These are phyloP conservation scores for Suillus variegatus DNA, from an alignment of 768 basidiomycete genomes.

Conservation along the genomic window DNA sequence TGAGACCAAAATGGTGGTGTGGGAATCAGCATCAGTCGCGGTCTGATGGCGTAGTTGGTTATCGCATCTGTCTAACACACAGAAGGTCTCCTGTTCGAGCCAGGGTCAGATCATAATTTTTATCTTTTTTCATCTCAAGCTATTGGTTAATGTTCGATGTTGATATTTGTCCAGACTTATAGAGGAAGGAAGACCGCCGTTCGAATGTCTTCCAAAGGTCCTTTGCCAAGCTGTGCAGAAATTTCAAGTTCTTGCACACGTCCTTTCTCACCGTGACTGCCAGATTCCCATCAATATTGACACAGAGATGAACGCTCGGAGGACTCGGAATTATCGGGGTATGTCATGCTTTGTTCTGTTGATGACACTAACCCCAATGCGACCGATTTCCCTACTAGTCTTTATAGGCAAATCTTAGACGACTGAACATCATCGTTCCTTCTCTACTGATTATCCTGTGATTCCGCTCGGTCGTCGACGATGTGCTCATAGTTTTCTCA, in stretches of 20 bases:
- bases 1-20: neutral
- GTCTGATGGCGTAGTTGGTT: conserved; percentile 47
- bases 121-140: neutral
- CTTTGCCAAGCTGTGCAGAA: conserved; percentile 19
- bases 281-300: conserved; percentile 40
- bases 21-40: conserved; percentile 7
- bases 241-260: conserved; percentile 20
- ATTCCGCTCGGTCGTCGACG: neutral
- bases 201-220: neutral
- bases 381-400: neutral
- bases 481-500: neutral
- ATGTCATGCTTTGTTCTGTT: neutral
- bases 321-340: neutral
- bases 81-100: conserved; percentile 32
- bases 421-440: neutral
- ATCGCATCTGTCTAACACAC: conserved; percentile 83
- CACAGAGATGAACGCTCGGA: conserved; percentile 45
- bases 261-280: conserved; percentile 39
- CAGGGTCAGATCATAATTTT: neutral
- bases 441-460: neutral
- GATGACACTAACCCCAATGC: neutral
- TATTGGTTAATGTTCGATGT: no score
- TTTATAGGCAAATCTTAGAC: neutral
- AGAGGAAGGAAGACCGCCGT: conserved; percentile 7
- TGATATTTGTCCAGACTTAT: neutral